A percentile compares a stretch with the other conserved stretches of the same genome.
phyloP scores from a whole-genome alignment of 2,329 filamentous ascomycete species.

The Cladophialophora chaetospira region DNA sequence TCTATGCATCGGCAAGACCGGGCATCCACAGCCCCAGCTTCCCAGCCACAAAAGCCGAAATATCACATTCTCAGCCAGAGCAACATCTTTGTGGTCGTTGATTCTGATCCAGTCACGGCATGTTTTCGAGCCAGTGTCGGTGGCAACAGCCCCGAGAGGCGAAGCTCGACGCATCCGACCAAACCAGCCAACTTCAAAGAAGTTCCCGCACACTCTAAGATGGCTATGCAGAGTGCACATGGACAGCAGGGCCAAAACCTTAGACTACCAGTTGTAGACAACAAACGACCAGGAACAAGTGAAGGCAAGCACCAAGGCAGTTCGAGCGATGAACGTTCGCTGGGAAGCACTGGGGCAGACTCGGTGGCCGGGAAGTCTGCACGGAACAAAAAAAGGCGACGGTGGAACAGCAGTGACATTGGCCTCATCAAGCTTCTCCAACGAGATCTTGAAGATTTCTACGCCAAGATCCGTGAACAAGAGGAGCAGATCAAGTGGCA shows the following conservation, averaged over 20 bases:
- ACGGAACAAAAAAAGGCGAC: slow-evolving; percentile 16
- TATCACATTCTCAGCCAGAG: slow-evolving; percentile 23
- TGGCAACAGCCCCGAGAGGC: neutral
- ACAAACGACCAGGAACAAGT: slow-evolving; percentile 13
- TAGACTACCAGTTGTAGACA: neutral
- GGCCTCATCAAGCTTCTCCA: slow-evolving; percentile 19
- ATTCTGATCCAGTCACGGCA: slow-evolving; percentile 29
- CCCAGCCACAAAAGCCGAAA: neutral
- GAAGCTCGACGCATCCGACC: slow-evolving; percentile 13
- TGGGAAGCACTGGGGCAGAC: neutral
- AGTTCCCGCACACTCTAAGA: slow-evolving; percentile 3
- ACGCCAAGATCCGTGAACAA: slow-evolving; percentile 21
- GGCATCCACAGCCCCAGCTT: slow-evolving; percentile 8
- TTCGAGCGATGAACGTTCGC: slow-evolving; percentile 20
- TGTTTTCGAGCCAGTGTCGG: slow-evolving; percentile 25
- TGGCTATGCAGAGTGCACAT: slow-evolving; percentile 1
- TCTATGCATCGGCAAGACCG: slow-evolving; percentile 5
- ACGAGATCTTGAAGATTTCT: slow-evolving; percentile 22
- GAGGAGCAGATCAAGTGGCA: slow-evolving; percentile 25
- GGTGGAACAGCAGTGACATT: slow-evolving; percentile 30
- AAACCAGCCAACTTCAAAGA: slow-evolving; percentile 20
- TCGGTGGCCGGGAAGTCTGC: neutral
- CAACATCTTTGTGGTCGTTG: slow-evolving; percentile 30
- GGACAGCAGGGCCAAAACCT: neutral
- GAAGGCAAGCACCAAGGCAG: slow-evolving; percentile 9